Evolutionary conservation across 1,139 yeast species (phyloP).

Genomic region (Taphrina deformans): DNA sequence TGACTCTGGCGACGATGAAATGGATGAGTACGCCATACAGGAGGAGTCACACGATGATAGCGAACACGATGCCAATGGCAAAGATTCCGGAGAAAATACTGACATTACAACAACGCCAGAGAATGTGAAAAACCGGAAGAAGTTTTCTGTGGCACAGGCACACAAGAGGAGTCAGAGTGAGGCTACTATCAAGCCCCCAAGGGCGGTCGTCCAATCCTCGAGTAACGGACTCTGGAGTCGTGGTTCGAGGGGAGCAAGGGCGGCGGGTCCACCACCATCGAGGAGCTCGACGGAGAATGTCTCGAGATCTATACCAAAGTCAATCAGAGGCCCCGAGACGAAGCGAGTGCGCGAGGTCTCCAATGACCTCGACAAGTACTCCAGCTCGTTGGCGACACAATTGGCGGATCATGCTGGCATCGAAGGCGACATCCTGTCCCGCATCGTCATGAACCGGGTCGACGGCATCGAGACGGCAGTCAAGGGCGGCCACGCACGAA

Average conservation of each 20-base stretch:
- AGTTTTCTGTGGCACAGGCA: not conserved
- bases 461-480: slow-evolving; percentile 24
- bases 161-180: slow-evolving; percentile 1
- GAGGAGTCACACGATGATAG: slow-evolving; percentile 12
- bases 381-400: slow-evolving; percentile 31
- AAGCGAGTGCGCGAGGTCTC: not conserved
- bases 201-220: not conserved
- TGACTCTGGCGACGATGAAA: slow-evolving; percentile 30
- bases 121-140: not conserved
- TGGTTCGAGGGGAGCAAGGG: not conserved
- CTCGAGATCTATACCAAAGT: not conserved
- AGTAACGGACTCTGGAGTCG: not conserved
- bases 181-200: not conserved
- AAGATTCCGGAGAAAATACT: not conserved
- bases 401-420: slow-evolving; percentile 17
- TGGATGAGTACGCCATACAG: slow-evolving; percentile 7
- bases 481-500: slow-evolving; percentile 11
- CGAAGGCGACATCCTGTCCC: slow-evolving; percentile 9
- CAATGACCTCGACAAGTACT: not conserved
- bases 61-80: slow-evolving; percentile 6
- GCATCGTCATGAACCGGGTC: slow-evolving; percentile 18
- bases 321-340: not conserved
- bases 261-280: not conserved
- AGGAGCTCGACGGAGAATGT: not conserved
- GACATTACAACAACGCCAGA: slow-evolving; percentile 4